phyloP scores from a whole-genome alignment of 2,329 filamentous ascomycete species.

The Emydomyces testavorans region DNA sequence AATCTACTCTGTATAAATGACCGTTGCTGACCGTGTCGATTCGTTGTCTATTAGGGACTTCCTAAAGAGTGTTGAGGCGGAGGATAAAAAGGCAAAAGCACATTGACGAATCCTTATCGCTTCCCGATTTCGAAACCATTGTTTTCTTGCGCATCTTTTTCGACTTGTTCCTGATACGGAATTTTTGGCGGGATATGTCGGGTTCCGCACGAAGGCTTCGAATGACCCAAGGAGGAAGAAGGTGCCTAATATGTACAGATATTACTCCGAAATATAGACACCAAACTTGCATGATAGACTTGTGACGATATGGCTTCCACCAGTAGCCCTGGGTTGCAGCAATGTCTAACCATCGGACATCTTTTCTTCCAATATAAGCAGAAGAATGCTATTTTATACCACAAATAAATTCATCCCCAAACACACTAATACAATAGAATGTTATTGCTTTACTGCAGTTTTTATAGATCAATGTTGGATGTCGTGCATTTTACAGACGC shows the following conservation, averaged over 20 bases:
- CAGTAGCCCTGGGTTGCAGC: no score
- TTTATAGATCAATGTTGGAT: no score
- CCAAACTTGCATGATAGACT: conserved; percentile 13
- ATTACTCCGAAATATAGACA: conserved; percentile 10
- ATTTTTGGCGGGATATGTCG: background rate
- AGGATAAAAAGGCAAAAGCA: conserved; percentile 33
- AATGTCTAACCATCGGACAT: no score
- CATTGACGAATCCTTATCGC: background rate
- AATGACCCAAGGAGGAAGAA: background rate
- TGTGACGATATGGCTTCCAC: conserved; percentile 2
- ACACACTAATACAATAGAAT: no score
- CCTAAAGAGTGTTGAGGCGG: conserved; percentile 39
- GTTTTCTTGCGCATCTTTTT: background rate
- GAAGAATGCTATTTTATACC: no score
- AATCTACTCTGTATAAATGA: background rate
- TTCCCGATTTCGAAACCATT: background rate
- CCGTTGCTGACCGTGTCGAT: background rate
- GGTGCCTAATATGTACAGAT: conserved; percentile 10
- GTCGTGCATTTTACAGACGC: no score
- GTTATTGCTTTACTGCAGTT: no score
- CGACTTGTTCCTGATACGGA: background rate
- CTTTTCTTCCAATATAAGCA: no score
- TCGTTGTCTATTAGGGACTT: conserved; percentile 36
- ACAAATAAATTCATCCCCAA: no score
- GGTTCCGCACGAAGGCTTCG: no score